phyloP scores from a whole-genome alignment of 2,329 filamentous ascomycete genomes.

The Ophiostoma australiae region DNA sequence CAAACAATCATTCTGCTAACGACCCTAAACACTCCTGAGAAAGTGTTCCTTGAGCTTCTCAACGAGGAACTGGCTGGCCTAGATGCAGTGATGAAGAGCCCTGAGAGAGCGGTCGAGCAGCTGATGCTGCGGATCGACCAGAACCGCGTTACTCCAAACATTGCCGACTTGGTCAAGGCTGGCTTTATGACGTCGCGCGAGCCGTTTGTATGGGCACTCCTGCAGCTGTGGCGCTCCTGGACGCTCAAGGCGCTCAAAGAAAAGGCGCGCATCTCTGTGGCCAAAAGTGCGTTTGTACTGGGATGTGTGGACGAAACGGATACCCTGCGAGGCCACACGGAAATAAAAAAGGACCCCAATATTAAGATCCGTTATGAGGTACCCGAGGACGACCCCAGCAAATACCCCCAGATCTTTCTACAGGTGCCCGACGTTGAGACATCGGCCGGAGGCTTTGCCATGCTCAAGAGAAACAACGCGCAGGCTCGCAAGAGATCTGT shows the following conservation, averaged over 20 bases:
- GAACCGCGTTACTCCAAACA: conserved; percentile 69
- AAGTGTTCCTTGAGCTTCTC: conserved; percentile 64
- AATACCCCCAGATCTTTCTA: conserved; percentile 79
- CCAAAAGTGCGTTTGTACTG: conserved; percentile 79
- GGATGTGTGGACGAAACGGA: conserved; percentile 84
- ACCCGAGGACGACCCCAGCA: conserved; percentile 33
- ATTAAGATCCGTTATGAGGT: not conserved
- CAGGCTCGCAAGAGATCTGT: conserved; percentile 26
- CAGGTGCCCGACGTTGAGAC: conserved; percentile 58
- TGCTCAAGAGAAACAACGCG: not conserved
- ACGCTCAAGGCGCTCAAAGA: conserved; percentile 86
- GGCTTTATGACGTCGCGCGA: conserved; percentile 72
- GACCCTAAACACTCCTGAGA: conserved; percentile 64
- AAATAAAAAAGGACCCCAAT: conserved; percentile 32
- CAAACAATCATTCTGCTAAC: conserved; percentile 86
- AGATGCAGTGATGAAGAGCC: conserved; percentile 62
- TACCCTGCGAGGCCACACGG: conserved; percentile 64
- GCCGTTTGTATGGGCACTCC: conserved; percentile 73
- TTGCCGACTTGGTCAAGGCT: conserved; percentile 71
- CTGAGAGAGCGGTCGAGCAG: conserved; percentile 58
- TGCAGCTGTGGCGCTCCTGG: conserved; percentile 84
- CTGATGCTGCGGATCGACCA: conserved; percentile 76
- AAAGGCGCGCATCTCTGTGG: conserved; percentile 78
- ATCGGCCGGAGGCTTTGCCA: conserved; percentile 39
- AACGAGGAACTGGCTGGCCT: conserved; percentile 63